Percentiles rank a stretch among this genome's conserved stretches.
Evolutionary conservation across 345 rosid species (phyloP).

Genomic region (Camelina hispida): DNA sequence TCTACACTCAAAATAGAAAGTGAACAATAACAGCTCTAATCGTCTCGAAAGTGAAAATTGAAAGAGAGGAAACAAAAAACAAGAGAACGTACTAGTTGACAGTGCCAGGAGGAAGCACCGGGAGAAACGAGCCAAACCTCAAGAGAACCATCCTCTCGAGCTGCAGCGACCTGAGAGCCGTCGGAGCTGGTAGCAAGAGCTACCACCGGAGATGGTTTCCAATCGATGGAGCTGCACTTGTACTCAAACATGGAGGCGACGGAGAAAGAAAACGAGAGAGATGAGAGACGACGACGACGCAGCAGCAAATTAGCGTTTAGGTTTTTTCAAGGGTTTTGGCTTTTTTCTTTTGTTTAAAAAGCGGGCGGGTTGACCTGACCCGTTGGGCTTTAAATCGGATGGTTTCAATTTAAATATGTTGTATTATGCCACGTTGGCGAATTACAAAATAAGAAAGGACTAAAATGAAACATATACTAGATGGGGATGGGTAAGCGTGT

Average conservation of each 20-base stretch:
- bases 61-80: background rate
- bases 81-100: constrained; percentile 77
- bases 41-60: background rate
- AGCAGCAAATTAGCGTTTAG: constrained; percentile 21
- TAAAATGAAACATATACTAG: too few species aligned
- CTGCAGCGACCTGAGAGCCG: constrained; percentile 77
- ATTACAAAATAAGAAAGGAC: background rate
- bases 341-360: background rate
- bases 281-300: background rate
- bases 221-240: constrained; percentile 72
- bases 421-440: background rate
- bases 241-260: constrained; percentile 51
- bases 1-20: constrained; percentile 47
- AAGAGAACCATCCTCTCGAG: constrained; percentile 87
- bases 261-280: constrained; percentile 7
- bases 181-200: constrained; percentile 84
- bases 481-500: background rate
- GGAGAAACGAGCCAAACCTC: constrained; percentile 98
- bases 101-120: constrained; percentile 92
- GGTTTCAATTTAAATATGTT: background rate
- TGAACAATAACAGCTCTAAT: background rate
- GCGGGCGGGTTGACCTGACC: constrained; percentile 14
- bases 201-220: constrained; percentile 90
- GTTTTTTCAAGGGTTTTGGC: constrained; percentile 32
- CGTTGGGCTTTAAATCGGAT: background rate